Evolutionary conservation across 2,329 filamentous ascomycete species (phyloP).

Genomic region (Onygenales sp.): DNA sequence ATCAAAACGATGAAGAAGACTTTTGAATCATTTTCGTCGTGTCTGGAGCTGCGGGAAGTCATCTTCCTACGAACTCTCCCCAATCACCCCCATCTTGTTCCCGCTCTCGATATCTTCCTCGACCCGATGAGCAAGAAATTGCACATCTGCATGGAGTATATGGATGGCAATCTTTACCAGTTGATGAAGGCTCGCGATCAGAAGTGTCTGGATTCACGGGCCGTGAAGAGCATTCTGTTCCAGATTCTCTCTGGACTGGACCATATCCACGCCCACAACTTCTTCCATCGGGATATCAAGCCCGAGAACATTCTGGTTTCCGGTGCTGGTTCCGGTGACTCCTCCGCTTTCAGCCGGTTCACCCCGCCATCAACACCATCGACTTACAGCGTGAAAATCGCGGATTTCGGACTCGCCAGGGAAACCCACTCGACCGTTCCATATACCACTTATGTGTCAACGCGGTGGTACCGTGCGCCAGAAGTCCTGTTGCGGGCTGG

Average conservation of each 20-base stretch:
- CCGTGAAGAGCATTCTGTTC: slow-evolving; percentile 94
- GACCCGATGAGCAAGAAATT: slow-evolving; percentile 93
- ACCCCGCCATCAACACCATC: slow-evolving; percentile 93
- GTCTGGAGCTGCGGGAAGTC: slow-evolving; percentile 88
- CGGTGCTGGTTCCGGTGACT: slow-evolving; percentile 74
- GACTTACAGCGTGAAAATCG: slow-evolving; percentile 93
- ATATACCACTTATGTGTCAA: slow-evolving; percentile 97
- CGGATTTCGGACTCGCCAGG: slow-evolving; percentile 93
- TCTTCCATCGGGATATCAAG: slow-evolving; percentile 99
- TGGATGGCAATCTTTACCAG: slow-evolving; percentile 98
- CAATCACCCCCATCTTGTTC: slow-evolving; percentile 83
- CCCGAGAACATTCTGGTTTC: slow-evolving; percentile 98
- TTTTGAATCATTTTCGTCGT: slow-evolving; percentile 84
- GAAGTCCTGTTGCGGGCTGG: slow-evolving; percentile 89
- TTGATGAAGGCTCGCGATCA: slow-evolving; percentile 97
- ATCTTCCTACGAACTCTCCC: slow-evolving; percentile 90
- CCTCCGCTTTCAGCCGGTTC: slow-evolving; percentile 84
- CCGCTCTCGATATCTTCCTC: slow-evolving; percentile 94
- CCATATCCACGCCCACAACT: slow-evolving; percentile 93
- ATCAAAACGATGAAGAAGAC: slow-evolving; percentile 99
- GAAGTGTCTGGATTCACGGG: slow-evolving; percentile 79
- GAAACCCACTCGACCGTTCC: slow-evolving; percentile 94
- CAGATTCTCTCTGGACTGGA: slow-evolving; percentile 95
- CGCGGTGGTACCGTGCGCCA: slow-evolving; percentile 87
- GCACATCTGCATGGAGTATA: slow-evolving; percentile 98